These are phyloP conservation scores for Debaryomycetaceae sp. DNA, from an alignment of 1,139 yeast species.

Conservation along the genomic window DNA sequence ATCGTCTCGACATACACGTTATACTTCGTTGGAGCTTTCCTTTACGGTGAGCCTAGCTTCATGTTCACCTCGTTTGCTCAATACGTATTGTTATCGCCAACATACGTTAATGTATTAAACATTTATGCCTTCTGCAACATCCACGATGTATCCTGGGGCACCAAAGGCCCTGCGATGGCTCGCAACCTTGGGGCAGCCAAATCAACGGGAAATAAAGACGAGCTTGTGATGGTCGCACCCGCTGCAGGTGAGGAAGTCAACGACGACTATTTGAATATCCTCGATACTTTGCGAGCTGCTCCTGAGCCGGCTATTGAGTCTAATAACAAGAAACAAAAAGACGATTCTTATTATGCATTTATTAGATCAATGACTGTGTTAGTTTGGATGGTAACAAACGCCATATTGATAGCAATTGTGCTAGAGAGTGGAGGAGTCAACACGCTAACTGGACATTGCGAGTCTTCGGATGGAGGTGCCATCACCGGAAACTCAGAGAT, in stretches of 20 bases:
- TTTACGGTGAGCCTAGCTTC: slow-evolving; percentile 77
- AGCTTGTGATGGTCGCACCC: slow-evolving; percentile 66
- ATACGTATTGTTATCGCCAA: slow-evolving; percentile 68
- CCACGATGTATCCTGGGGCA: slow-evolving; percentile 88
- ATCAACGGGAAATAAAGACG: slow-evolving; percentile 52
- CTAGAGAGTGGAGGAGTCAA: slow-evolving; percentile 41
- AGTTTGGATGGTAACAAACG: slow-evolving; percentile 45
- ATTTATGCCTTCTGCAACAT: slow-evolving; percentile 84
- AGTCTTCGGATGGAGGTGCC: slow-evolving; percentile 23
- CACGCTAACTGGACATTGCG: slow-evolving; percentile 17
- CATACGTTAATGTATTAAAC: slow-evolving; percentile 73
- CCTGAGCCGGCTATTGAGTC: slow-evolving; percentile 20
- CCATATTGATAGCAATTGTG: slow-evolving; percentile 40
- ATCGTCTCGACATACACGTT: slow-evolving; percentile 79
- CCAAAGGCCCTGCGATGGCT: slow-evolving; percentile 65
- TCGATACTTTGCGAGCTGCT: slow-evolving; percentile 41
- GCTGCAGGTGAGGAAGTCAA: slow-evolving; percentile 63
- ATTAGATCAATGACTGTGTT: slow-evolving; percentile 45
- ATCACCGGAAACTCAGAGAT: slow-evolving; percentile 36
- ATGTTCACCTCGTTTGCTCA: slow-evolving; percentile 72
- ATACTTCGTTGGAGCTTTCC: slow-evolving; percentile 70
- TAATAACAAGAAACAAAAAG: slow-evolving; percentile 24
- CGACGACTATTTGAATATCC: slow-evolving; percentile 49
- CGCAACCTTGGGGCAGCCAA: slow-evolving; percentile 72
- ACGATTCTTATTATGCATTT: slow-evolving; percentile 43